A percentile compares a stretch with the other conserved stretches of the same genome.
These are phyloP conservation scores for Cordyceps sp. DNA, from an alignment of 2,329 filamentous ascomycete genomes.

Conservation along the genomic window DNA sequence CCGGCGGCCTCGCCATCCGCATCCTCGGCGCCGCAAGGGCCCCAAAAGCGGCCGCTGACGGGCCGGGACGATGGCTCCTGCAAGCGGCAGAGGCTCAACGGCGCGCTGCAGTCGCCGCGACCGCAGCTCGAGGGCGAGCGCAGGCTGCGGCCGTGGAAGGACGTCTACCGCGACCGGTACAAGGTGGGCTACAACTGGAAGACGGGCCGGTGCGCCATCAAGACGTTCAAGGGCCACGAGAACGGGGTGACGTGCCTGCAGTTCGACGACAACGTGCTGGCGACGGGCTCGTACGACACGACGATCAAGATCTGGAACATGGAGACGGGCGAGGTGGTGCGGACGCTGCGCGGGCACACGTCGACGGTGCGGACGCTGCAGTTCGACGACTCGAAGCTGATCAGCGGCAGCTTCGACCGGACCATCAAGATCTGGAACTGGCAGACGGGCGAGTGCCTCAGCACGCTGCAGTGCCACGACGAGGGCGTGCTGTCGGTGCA, in stretches of 20 bases:
- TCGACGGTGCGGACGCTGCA: constrained; percentile 76
- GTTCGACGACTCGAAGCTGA: constrained; percentile 82
- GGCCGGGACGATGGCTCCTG: constrained; percentile 14
- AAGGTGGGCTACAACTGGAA: constrained; percentile 98
- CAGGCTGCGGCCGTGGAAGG: constrained; percentile 68
- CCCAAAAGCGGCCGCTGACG: too few relatives aligned
- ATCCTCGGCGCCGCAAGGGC: too few relatives aligned
- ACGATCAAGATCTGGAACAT: constrained; percentile 96
- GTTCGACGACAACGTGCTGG: constrained; percentile 76
- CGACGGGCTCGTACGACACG: constrained; percentile 86
- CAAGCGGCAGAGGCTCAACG: constrained; percentile 17
- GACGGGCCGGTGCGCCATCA: constrained; percentile 73
- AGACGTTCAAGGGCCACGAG: constrained; percentile 67
- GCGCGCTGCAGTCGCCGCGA: constrained; percentile 6
- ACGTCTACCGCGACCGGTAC: constrained; percentile 89
- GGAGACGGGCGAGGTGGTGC: constrained; percentile 68
- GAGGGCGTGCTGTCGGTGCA: constrained; percentile 77
- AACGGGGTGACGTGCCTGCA: constrained; percentile 48
- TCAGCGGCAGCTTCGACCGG: constrained; percentile 75
- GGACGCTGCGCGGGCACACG: constrained; percentile 71
- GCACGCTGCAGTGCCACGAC: constrained; percentile 62
- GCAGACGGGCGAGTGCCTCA: constrained; percentile 75
- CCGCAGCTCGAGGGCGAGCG: constrained; percentile 24
- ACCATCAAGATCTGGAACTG: constrained; percentile 95
- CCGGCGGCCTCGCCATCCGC: too few relatives aligned